Conservation (phyloP, 805 yeast genomes). For the Isabelozyma rhagii region DNA sequence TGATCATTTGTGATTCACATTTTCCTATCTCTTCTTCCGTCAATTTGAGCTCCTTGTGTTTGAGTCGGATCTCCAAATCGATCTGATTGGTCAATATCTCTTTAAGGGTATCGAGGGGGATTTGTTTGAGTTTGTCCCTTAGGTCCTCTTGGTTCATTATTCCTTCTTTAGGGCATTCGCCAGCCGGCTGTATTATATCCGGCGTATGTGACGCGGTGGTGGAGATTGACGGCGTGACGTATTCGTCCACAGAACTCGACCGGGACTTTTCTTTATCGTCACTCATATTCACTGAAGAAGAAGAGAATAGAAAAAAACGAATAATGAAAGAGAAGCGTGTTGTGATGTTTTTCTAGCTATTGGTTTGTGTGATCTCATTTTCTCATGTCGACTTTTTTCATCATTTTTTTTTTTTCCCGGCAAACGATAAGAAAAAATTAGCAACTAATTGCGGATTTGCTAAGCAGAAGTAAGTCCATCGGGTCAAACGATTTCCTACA, state of each 20-base stretch:
- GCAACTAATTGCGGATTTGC: too few species aligned
- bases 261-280: background rate
- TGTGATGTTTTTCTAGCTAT: background rate
- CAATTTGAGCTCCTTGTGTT: conserved; percentile 52
- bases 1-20: conserved; percentile 55
- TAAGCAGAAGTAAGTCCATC: too few species aligned
- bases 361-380: too few species aligned
- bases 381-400: too few species aligned
- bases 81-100: conserved; percentile 44
- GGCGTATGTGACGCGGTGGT: background rate
- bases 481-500: too few species aligned
- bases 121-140: conserved; percentile 8
- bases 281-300: background rate
- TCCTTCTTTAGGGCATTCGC: background rate
- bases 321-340: background rate
- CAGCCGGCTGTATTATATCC: background rate
- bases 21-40: conserved; percentile 54
- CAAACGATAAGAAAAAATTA: too few species aligned
- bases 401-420: too few species aligned
- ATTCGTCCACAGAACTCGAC: background rate
- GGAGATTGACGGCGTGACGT: background rate
- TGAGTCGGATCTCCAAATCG: conserved; percentile 58
- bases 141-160: conserved; percentile 5
- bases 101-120: conserved; percentile 24
- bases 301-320: background rate